Base-by-base conservation (phyloP, 768 basidiomycete genomes). In the Mrakia hoshinonis region DNA sequence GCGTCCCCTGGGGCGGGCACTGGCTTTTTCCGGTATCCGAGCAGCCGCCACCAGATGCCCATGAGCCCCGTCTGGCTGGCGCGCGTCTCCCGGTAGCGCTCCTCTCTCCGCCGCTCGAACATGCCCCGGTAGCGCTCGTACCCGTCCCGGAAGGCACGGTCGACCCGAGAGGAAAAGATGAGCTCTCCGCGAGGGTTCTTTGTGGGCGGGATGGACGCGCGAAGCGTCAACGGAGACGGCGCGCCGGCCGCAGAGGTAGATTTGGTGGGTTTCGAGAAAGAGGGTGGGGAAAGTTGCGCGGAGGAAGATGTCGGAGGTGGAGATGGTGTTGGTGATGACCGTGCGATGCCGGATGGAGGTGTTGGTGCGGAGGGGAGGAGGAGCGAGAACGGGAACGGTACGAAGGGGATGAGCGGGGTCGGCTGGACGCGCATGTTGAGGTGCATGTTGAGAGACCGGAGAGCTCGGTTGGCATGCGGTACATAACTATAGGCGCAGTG, bases 391-490 rank as follows among this genome's bases (percentile, higher is more conserved):
- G 75, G 64, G 66, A 67, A 72, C 48, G 74, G 51, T 58, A 73
- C 43, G 49, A 48, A 68, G 24, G 65, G 67, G 24, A 52, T 68
- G 43, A 72, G 70, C 20, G 90, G 81, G 0, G 91, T 86, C 1
- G 87, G 88, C 74, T 87, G 86, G 58, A 67, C 55, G 51, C 93
- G 89, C 76, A 95, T 90, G 81, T 99, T 99, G 75, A 99, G 84
- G 77, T 91, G 91, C 87, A 99, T 94, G 79, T 99, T 99, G 79
- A 97, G 89, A 24, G 88, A 89, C 22, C 95, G 86, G 18, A 99
- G 83, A 0, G 93, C 87, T 58, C 88, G 86, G 79, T 98, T 99
- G 10, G 94, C 92, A 75, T 97, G 94, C 1, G 92, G 92, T 34
- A 98, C 91, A 77, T 97, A 99, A 81, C 95, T 97, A n/a, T n/a